Evolutionary conservation across 257 asterid species (phyloP), one percentile per base, ranked within the genome.

Genomic region (Capsicum pubescens): DNA sequence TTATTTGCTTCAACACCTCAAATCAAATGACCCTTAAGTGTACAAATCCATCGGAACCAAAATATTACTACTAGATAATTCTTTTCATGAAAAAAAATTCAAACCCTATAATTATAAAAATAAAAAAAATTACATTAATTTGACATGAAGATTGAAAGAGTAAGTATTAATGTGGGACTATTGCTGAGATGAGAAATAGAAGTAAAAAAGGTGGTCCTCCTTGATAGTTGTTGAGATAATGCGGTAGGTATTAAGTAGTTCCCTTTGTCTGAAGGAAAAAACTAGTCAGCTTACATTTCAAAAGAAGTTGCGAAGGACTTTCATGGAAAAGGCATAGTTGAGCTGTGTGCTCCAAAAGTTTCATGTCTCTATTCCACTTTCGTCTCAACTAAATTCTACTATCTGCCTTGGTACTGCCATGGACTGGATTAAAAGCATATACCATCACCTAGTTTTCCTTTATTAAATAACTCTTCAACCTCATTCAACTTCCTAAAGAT

Each of bases 291-390:
- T 26, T 21, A 74, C 21, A 7, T 50, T 76, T 76, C 6, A 32
- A 21, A 76, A 11, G 13, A 4, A 26, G 21, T 21, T 3, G 8
- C 26, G 1, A 52, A 21, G 19, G 21, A 50, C 46, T 50, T 21
- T 13, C 63, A 76, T 32, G 14, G 2, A 76, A 76, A 32, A 21
- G 26, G 81, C 52, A 76, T 69, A 13, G 46, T 26, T 76, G 26
- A 76, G 48, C 9, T 50, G 61, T 54, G 21, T 76, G 42, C 81
- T 52, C 26, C 63, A 26, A 76, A 52, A 76, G 81, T 76, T 76
- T 8, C 63, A 76, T 26, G 63, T 52, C 26, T 52, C 63, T 52
- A 21, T 76, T 52, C 48, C 81, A 26, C 0, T 76, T n/a, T 12
- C 7, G 52, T 50, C 48, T 76, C 46, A 52, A 52, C 19, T 35